Conservation (phyloP, 148 eudicot genomes). For the Euryodendron excelsum region DNA sequence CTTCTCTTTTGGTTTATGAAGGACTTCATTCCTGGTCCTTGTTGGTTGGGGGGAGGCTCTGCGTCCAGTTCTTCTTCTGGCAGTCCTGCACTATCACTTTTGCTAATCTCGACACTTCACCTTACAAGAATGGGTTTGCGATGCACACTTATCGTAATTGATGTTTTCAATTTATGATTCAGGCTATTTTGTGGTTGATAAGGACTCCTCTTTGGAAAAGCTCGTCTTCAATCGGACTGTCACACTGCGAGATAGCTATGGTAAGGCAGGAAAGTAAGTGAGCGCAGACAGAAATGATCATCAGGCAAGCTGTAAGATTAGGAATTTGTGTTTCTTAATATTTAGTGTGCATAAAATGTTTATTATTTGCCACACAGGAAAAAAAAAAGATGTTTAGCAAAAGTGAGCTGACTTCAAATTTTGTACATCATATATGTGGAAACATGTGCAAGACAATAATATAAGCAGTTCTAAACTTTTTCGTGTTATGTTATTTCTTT, state of each 20-base stretch:
- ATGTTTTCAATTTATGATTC: slow-evolving; percentile 6
- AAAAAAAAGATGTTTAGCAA: background rate
- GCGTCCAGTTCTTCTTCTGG: background rate
- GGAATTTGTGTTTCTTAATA: background rate
- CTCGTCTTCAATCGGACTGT: slow-evolving; percentile 79
- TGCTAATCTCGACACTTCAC: background rate
- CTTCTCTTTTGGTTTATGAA: too few species aligned
- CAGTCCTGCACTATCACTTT: background rate
- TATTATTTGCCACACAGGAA: background rate
- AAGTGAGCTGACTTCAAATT: background rate
- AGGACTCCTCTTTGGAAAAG: slow-evolving; percentile 65
- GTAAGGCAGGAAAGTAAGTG: slow-evolving; percentile 42
- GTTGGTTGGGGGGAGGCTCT: too few species aligned
- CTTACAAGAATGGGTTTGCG: background rate
- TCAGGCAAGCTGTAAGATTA: background rate
- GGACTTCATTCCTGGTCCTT: too few species aligned
- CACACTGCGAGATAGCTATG: slow-evolving; percentile 67
- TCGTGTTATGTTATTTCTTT: background rate
- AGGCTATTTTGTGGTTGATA: slow-evolving; percentile 84
- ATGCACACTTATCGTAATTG: background rate
- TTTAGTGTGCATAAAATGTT: background rate
- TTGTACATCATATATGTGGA: slow-evolving; percentile 5
- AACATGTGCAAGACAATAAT: background rate
- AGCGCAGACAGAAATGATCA: background rate
- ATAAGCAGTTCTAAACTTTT: background rate